Base-by-base conservation (phyloP, 2,329 filamentous ascomycete genomes). In the Fusarium austroafricanum region DNA sequence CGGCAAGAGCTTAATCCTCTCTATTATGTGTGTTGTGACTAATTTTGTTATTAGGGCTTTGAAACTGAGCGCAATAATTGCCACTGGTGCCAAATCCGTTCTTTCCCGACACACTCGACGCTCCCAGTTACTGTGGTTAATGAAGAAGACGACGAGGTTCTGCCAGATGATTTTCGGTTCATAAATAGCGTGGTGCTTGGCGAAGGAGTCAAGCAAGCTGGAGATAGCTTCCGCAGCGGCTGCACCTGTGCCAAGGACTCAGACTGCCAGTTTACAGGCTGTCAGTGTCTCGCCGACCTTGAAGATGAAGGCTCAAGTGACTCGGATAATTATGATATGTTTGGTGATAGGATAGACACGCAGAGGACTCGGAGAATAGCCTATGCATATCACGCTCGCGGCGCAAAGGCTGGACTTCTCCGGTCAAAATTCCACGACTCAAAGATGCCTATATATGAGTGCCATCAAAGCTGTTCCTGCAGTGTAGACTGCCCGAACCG, bases 371-470 rank as follows among this genome's bases (percentile, higher is more conserved):
- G 33, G 40, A 73, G 54, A 26, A 79, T 80, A 55, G 71, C 72
- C 6, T 92, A 92, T 65, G 89, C 90, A 0, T 95, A 95, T 75
- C 85, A 89, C 72, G 80, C 82, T 7, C 81, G 81, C 23, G 88
- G 88, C 1, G 70, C 72, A 12, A 84, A 83, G 57, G 81, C 82
- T 2, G 87, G 85, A 1, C 80, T 85, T 18, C 76, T 91, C 43
- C 80, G 86, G 18, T 80, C 81, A 26, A 81, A 81, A 42, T 80
- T 86, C 42, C 80, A 89, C 14, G 71, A 82, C 23, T 87, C 85
- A 26, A 83, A 85, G 38, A 77, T 84, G 33, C 87, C 90, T 0
- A 91, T 96, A 58, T 95, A 94, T 77, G 93, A 96, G 73, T 96
- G 93, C 75, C 93, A 96, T 71, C 80, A 84, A 3, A 86, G 84